Conservation (phyloP, 257 asterid species). For the Ilex aquifolium region DNA sequence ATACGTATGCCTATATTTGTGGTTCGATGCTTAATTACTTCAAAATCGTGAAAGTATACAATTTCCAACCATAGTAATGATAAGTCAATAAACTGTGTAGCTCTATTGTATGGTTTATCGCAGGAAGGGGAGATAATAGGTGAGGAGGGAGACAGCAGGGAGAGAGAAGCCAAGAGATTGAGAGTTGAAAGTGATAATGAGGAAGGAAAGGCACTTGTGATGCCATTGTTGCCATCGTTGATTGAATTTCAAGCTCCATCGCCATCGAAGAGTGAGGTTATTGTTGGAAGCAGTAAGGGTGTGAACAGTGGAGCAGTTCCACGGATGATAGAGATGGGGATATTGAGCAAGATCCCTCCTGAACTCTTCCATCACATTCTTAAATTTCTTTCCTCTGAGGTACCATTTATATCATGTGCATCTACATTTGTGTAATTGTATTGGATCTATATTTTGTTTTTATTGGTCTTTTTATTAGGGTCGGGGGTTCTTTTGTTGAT, state of each 20-base stretch:
- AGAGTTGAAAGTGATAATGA: slow-evolving; percentile 34
- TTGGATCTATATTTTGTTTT: slow-evolving; percentile 1
- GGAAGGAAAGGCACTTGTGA: slow-evolving; percentile 21
- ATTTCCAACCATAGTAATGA: too few relatives aligned
- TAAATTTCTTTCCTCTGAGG: slow-evolving; percentile 80
- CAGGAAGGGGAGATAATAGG: slow-evolving; percentile 34
- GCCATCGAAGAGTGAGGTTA: slow-evolving; percentile 19
- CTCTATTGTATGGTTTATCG: neutral
- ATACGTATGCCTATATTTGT: too few relatives aligned
- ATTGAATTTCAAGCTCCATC: slow-evolving; percentile 27
- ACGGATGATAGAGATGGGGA: slow-evolving; percentile 49
- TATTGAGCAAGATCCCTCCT: slow-evolving; percentile 61
- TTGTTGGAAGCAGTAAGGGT: slow-evolving; percentile 12
- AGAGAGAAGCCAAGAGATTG: slow-evolving; percentile 41
- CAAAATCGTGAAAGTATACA: too few relatives aligned
- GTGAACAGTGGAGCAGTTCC: slow-evolving; percentile 20
- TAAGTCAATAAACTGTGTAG: too few relatives aligned
- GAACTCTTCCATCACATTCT: slow-evolving; percentile 69
- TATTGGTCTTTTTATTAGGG: neutral
- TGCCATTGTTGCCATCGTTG: slow-evolving; percentile 28
- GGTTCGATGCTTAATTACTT: too few relatives aligned
- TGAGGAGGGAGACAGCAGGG: slow-evolving; percentile 41
- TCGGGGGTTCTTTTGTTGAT: slow-evolving; percentile 10
- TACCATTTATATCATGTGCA: slow-evolving; percentile 11
- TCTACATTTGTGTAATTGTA: neutral